Conservation (phyloP, 331 rosid species). For the Rhamnella rubrinervis region DNA sequence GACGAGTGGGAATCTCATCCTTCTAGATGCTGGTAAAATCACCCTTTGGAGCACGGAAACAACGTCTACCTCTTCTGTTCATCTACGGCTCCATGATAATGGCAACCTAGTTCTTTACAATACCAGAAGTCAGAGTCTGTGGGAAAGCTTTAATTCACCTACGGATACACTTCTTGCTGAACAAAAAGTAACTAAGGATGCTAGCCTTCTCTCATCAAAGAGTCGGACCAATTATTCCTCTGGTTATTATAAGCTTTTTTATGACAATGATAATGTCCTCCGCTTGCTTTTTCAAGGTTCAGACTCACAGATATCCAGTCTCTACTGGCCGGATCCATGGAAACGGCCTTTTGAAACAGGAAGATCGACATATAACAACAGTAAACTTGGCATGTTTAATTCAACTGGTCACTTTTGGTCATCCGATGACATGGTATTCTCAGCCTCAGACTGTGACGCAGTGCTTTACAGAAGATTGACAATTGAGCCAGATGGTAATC, state of each 20-base stretch:
- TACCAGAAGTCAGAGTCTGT: neutral
- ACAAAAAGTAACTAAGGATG: conserved; percentile 27
- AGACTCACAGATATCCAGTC: conserved; percentile 14
- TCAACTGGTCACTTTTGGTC: conserved; percentile 40
- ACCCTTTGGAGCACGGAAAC: conserved; percentile 46
- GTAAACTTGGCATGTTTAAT: conserved; percentile 21
- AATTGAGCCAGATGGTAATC: conserved; percentile 48
- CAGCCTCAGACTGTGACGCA: conserved; percentile 40
- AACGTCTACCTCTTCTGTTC: neutral
- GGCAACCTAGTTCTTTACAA: conserved; percentile 48
- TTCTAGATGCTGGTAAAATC: conserved; percentile 37
- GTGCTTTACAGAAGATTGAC: conserved; percentile 34
- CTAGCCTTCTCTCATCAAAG: conserved; percentile 30
- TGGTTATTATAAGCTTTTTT: conserved; percentile 30
- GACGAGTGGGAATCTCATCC: conserved; percentile 33
- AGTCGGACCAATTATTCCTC: conserved; percentile 29
- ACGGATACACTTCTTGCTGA: conserved; percentile 48
- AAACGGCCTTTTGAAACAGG: conserved; percentile 1
- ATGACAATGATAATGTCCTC: conserved; percentile 31
- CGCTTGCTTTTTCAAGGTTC: conserved; percentile 25
- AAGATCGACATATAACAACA: conserved; percentile 24
- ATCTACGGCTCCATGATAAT: conserved; percentile 29
- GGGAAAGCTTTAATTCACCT: conserved; percentile 63
- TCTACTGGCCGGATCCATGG: conserved; percentile 38
- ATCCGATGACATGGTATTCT: conserved; percentile 21